These are phyloP conservation scores for Penicillium sp. DNA, from an alignment of 2,329 filamentous ascomycete genomes.

Conservation along the genomic window DNA sequence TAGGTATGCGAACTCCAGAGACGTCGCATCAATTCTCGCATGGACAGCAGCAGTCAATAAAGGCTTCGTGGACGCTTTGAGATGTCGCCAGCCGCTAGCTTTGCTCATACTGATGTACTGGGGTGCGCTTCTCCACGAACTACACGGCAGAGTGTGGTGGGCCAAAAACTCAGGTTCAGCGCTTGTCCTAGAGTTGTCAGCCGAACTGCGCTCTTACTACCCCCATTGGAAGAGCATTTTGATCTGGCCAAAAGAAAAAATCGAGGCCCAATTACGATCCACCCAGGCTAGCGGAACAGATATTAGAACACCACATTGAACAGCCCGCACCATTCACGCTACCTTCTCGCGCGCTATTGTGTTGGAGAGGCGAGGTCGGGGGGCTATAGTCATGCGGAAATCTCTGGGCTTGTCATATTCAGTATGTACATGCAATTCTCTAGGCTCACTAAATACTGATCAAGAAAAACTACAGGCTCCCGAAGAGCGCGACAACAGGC, in stretches of 20 bases:
- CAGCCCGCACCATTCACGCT: not conserved
- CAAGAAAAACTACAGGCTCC: not conserved
- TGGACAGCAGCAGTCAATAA: conserved; percentile 41
- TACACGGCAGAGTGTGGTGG: conserved; percentile 42
- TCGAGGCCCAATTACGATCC: conserved; percentile 31
- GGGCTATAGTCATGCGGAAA: not conserved
- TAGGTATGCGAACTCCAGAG: conserved; percentile 29
- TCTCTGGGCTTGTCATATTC: not conserved
- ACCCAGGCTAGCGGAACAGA: not conserved
- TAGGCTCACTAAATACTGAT: not conserved
- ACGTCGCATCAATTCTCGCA: conserved; percentile 38
- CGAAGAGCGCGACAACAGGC: not conserved
- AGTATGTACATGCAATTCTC: not conserved
- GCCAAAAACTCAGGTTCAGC: conserved; percentile 38
- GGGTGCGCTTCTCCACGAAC: conserved; percentile 38
- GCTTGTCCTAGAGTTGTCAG: conserved; percentile 35
- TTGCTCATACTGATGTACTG: conserved; percentile 43
- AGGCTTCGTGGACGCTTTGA: conserved; percentile 37
- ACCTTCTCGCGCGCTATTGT: too few relatives aligned
- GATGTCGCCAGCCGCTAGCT: conserved; percentile 35
- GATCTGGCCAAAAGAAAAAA: conserved; percentile 37
- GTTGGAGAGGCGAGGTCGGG: not conserved
- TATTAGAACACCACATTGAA: not conserved
- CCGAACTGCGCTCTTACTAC: conserved; percentile 26
- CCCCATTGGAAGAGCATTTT: conserved; percentile 33